Percentiles rank a stretch among this genome's conserved stretches.
Conservation (phyloP, 495 filamentous ascomycete genomes). For the Podospora comata region DNA sequence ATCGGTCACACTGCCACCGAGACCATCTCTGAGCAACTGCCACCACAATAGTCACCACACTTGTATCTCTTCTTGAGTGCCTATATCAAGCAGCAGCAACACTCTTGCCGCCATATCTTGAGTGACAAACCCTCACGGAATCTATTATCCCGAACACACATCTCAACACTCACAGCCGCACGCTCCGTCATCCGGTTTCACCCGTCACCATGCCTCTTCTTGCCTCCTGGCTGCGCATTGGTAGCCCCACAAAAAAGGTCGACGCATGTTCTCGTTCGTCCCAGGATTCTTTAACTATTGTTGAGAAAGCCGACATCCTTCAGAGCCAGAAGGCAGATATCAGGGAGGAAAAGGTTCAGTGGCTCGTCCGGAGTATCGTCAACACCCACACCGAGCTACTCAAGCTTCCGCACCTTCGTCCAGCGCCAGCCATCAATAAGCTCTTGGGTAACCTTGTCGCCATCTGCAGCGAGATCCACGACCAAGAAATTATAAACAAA, state of each 20-base stretch:
- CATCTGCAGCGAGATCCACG: constrained; percentile 28
- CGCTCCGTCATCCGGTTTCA: not conserved
- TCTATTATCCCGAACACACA: not conserved
- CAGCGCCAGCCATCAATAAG: constrained; percentile 23
- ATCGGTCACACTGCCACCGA: not conserved
- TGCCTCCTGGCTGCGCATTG: constrained; percentile 22
- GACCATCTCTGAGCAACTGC: not conserved
- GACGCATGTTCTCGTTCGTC: constrained; percentile 17
- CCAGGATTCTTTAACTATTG: constrained; percentile 23
- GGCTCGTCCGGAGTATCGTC: constrained; percentile 19
- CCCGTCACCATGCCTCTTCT: constrained; percentile 13
- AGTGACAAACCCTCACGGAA: constrained; percentile 1
- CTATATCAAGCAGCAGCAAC: constrained; percentile 8
- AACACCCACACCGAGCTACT: constrained; percentile 24
- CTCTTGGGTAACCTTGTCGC: constrained; percentile 28
- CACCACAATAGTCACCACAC: too few relatives aligned
- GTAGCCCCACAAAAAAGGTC: constrained; percentile 14
- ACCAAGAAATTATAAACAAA: constrained; percentile 22
- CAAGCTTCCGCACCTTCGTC: constrained; percentile 20
- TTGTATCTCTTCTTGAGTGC: too few relatives aligned
- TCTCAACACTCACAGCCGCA: too few relatives aligned
- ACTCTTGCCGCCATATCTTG: not conserved
- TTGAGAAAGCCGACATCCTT: constrained; percentile 26
- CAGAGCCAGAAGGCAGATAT: constrained; percentile 11
- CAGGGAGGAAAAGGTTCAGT: constrained; percentile 15